Evolutionary conservation across 1,284 basidiomycete species (phyloP).

Genomic region (Caloboletus firmus): DNA sequence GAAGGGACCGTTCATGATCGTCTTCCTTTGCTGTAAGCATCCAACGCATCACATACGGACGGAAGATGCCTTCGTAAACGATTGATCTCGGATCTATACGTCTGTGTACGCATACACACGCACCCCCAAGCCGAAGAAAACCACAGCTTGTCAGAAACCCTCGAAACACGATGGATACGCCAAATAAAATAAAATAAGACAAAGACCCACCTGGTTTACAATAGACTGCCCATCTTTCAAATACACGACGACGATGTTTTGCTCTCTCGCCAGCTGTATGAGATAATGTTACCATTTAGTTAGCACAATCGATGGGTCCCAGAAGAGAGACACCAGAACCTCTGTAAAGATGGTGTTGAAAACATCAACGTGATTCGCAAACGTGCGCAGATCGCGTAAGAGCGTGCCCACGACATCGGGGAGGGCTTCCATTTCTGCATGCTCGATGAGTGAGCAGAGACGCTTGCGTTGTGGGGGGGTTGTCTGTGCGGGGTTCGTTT

Average conservation of each 20-base stretch:
- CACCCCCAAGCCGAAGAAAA: background rate
- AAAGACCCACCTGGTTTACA: conserved; percentile 9
- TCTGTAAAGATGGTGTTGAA: conserved; percentile 16
- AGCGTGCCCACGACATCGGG: conserved; percentile 5
- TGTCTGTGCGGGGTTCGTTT: background rate
- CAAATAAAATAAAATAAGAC: background rate
- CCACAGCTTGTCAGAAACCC: too few species aligned
- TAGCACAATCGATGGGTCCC: background rate
- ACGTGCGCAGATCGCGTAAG: conserved; percentile 12
- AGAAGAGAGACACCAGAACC: conserved; percentile 1
- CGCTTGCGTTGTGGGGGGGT: conserved; percentile 1
- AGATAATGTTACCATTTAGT: background rate
- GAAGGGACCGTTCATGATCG: background rate
- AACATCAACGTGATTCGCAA: conserved; percentile 8
- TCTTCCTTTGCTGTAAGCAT: conserved; percentile 20
- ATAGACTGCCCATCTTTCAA: conserved; percentile 23
- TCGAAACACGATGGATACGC: background rate
- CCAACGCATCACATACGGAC: conserved; percentile 15
- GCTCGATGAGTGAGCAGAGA: background rate
- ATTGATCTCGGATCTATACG: conserved; percentile 17
- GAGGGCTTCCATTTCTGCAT: background rate
- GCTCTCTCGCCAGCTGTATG: conserved; percentile 15
- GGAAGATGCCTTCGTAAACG: conserved; percentile 18
- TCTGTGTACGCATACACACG: conserved; percentile 1
- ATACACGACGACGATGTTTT: conserved; percentile 18